Evolutionary conservation across 2,329 filamentous ascomycete genomes (phyloP).

Genomic region (Ascomycota sp.): DNA sequence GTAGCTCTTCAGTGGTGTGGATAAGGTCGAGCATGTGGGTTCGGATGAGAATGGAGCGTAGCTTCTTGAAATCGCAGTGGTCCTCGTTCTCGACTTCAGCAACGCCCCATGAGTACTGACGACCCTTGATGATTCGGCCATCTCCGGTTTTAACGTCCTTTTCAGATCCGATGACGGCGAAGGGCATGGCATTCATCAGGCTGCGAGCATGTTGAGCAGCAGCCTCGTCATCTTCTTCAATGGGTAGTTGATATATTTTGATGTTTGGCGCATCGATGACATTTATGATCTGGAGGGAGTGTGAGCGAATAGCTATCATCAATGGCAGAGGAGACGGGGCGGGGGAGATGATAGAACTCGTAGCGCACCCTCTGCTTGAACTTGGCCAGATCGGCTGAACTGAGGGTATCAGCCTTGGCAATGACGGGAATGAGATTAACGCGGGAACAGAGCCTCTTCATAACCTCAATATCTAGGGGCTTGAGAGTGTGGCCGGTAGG

Average conservation of each 20-base stretch:
- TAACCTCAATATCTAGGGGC: slow-evolving; percentile 97
- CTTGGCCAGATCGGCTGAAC: slow-evolving; percentile 70
- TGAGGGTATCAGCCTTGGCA: slow-evolving; percentile 95
- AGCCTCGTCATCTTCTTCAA: slow-evolving; percentile 96
- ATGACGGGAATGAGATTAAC: slow-evolving; percentile 98
- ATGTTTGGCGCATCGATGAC: slow-evolving; percentile 97
- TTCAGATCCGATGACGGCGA: slow-evolving; percentile 96
- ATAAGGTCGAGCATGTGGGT: slow-evolving; percentile 99
- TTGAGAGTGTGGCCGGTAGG: slow-evolving; percentile 96
- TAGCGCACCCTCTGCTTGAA: slow-evolving; percentile 81
- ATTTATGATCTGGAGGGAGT: slow-evolving; percentile 49
- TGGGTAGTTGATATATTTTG: slow-evolving; percentile 95
- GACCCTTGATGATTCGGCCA: slow-evolving; percentile 92
- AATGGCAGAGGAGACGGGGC: no score
- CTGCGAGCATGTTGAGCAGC: slow-evolving; percentile 87
- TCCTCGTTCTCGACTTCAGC: slow-evolving; percentile 99
- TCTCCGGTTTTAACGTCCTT: slow-evolving; percentile 97
- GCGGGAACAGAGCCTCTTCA: slow-evolving; percentile 96
- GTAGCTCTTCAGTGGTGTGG: slow-evolving; percentile 96
- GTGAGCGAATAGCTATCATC: background rate
- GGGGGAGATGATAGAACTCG: no score
- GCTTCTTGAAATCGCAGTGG: slow-evolving; percentile 99
- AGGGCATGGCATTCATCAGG: slow-evolving; percentile 93
- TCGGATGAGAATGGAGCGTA: slow-evolving; percentile 93
- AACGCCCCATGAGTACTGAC: slow-evolving; percentile 98